Evolutionary conservation across 805 yeast species (phyloP).

Genomic region (Ogataea zsoltii): DNA sequence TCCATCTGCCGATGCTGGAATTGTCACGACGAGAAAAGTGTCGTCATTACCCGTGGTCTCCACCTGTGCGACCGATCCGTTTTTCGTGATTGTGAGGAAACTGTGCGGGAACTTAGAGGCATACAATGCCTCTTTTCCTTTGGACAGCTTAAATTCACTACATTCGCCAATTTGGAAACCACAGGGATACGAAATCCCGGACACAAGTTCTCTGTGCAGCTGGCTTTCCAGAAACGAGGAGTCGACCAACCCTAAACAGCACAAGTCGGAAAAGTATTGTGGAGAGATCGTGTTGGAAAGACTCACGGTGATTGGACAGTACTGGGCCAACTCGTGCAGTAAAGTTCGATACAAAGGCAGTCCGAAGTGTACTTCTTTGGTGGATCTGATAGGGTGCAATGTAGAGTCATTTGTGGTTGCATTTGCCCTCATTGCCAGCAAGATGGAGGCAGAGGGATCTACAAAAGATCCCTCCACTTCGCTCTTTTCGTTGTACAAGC

Average conservation of each 20-base stretch:
- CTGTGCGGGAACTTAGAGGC: slow-evolving; percentile 47
- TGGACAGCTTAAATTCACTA: slow-evolving; percentile 30
- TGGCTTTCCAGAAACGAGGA: slow-evolving; percentile 49
- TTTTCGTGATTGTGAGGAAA: slow-evolving; percentile 47
- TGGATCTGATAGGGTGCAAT: slow-evolving; percentile 13
- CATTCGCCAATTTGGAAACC: slow-evolving; percentile 37
- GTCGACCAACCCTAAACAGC: slow-evolving; percentile 44
- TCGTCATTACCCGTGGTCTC: slow-evolving; percentile 52
- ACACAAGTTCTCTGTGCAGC: slow-evolving; percentile 50
- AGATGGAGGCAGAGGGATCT: slow-evolving; percentile 18
- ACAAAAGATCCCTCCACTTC: not conserved
- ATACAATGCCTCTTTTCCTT: slow-evolving; percentile 46
- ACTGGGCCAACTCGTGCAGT: slow-evolving; percentile 41
- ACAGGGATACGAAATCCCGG: slow-evolving; percentile 51
- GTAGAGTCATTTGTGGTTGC: slow-evolving; percentile 32
- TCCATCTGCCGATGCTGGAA: slow-evolving; percentile 17
- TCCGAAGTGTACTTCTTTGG: slow-evolving; percentile 38
- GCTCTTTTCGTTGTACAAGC: slow-evolving; percentile 13
- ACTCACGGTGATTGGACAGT: slow-evolving; percentile 47
- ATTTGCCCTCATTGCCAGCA: slow-evolving; percentile 41
- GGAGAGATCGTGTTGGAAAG: slow-evolving; percentile 51
- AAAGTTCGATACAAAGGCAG: slow-evolving; percentile 42
- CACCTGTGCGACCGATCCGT: slow-evolving; percentile 50
- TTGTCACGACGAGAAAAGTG: slow-evolving; percentile 44
- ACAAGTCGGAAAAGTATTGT: slow-evolving; percentile 50